A percentile compares a stretch with the other conserved stretches of the same genome.
Conservation (phyloP, 768 basidiomycete species). For the Russula earlei region DNA sequence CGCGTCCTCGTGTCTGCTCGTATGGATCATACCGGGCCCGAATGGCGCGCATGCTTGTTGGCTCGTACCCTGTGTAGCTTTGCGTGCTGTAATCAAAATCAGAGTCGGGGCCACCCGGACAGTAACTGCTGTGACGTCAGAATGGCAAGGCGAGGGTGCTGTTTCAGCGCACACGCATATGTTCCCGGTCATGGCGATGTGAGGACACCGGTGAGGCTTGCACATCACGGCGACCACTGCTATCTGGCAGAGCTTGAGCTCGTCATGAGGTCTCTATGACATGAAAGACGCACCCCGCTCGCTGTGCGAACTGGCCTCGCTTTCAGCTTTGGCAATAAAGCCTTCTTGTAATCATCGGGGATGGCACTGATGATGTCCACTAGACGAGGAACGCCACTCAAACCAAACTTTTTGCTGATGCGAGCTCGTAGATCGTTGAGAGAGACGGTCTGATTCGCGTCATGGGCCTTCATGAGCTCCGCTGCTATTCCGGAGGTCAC, state of each 20-base stretch:
- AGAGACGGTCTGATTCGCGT: constrained; percentile 67
- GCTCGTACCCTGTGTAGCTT: constrained; percentile 91
- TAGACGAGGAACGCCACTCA: constrained; percentile 80
- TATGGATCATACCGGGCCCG: constrained; percentile 95
- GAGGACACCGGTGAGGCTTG: constrained; percentile 98
- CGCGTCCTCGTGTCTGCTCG: constrained; percentile 89
- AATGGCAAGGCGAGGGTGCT: neutral
- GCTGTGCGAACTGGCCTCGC: constrained; percentile 95
- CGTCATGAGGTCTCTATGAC: neutral
- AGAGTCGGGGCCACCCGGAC: constrained; percentile 97
- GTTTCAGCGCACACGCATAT: constrained; percentile 78
- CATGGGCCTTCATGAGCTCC: constrained; percentile 83
- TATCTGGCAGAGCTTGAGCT: constrained; percentile 42
- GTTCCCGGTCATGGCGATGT: constrained; percentile 99
- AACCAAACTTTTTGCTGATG: constrained; percentile 84
- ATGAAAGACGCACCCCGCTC: constrained; percentile 64
- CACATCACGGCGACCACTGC: constrained; percentile 99
- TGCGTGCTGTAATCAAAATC: constrained; percentile 99
- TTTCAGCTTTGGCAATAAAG: constrained; percentile 77
- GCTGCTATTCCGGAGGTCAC: constrained; percentile 93
- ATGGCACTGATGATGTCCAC: constrained; percentile 99
- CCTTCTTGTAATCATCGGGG: constrained; percentile 94
- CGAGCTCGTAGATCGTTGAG: constrained; percentile 81
- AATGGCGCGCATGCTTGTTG: constrained; percentile 98
- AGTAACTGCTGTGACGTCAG: constrained; percentile 51